A percentile compares a stretch with the other conserved stretches of the same genome.
phyloP scores from a whole-genome alignment of 768 basidiomycete genomes.

The Mrakia gelida region DNA sequence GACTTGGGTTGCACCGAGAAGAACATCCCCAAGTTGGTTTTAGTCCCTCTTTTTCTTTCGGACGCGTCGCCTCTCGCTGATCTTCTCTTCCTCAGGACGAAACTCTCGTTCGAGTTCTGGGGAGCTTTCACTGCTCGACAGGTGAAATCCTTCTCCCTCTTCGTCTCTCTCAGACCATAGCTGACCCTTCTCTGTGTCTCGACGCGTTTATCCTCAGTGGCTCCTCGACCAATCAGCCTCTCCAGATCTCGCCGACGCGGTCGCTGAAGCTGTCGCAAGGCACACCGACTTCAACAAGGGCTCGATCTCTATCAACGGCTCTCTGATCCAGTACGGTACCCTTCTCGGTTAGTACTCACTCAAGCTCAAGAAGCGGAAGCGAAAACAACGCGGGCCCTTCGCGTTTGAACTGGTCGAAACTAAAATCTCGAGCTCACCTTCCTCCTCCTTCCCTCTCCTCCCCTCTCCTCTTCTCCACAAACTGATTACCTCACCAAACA shows the following conservation, averaged over 20 bases:
- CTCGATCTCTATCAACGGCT: conserved; percentile 54
- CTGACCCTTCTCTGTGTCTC: not conserved
- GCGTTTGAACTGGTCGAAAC: not conserved
- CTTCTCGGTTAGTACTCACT: conserved; percentile 27
- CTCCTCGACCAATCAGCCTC: conserved; percentile 50
- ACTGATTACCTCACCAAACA: too few species aligned
- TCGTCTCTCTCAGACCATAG: not conserved
- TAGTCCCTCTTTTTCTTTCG: not conserved
- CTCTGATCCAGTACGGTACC: conserved; percentile 53
- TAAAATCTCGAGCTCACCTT: not conserved
- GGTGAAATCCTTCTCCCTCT: not conserved
- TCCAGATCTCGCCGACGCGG: conserved; percentile 53
- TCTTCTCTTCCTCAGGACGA: conserved; percentile 47
- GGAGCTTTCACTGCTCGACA: conserved; percentile 55
- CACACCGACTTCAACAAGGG: conserved; percentile 43
- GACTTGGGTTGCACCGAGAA: conserved; percentile 52
- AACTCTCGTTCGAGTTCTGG: conserved; percentile 58
- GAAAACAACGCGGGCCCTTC: not conserved
- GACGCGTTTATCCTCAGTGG: conserved; percentile 7
- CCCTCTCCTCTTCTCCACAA: not conserved
- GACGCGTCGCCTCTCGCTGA: not conserved
- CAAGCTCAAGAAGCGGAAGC: not conserved
- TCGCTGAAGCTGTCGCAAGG: conserved; percentile 53
- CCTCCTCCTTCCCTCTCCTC: not conserved
- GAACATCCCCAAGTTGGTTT: conserved; percentile 21